Evolutionary conservation across 1,284 basidiomycete genomes (phyloP).

Genomic region (Wolfiporia cocos): DNA sequence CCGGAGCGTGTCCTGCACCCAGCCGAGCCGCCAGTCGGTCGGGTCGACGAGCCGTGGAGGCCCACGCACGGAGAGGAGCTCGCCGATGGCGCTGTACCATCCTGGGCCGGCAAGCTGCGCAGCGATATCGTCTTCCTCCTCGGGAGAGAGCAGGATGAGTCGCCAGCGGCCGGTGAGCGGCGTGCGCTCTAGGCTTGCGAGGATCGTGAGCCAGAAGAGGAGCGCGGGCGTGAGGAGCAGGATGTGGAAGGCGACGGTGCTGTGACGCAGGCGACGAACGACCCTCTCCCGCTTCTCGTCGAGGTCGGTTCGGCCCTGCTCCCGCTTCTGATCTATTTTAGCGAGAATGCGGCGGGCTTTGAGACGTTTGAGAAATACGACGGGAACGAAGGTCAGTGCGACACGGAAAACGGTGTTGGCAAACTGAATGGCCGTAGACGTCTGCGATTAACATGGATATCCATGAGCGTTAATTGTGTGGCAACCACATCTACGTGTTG

Average conservation of each 20-base stretch:
- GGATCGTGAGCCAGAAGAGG: slow-evolving; percentile 69
- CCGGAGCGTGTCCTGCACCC: slow-evolving; percentile 75
- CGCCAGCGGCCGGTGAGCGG: slow-evolving; percentile 84
- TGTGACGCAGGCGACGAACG: slow-evolving; percentile 40
- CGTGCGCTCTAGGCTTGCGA: slow-evolving; percentile 76
- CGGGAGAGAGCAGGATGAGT: slow-evolving; percentile 81
- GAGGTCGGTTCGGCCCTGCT: slow-evolving; percentile 42
- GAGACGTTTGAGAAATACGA: slow-evolving; percentile 52
- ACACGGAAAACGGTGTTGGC: slow-evolving; percentile 62
- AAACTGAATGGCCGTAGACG: slow-evolving; percentile 50
- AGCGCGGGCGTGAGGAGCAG: slow-evolving; percentile 63
- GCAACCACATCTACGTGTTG: neutral
- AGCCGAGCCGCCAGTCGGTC: slow-evolving; percentile 79
- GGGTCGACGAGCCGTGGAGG: slow-evolving; percentile 56
- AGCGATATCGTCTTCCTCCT: slow-evolving; percentile 85
- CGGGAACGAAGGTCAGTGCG: slow-evolving; percentile 65
- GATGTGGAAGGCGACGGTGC: slow-evolving; percentile 46
- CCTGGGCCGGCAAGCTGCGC: slow-evolving; percentile 71
- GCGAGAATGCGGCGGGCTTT: slow-evolving; percentile 46
- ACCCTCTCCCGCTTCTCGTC: slow-evolving; percentile 44
- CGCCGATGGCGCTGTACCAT: slow-evolving; percentile 79
- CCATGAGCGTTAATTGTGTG: slow-evolving; percentile 1
- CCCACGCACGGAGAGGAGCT: slow-evolving; percentile 70
- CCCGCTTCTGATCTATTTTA: slow-evolving; percentile 38
- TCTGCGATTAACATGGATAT: slow-evolving; percentile 26